phyloP scores from a whole-genome alignment of 2,329 filamentous ascomycete genomes.

The Fusarium ramigenum region DNA sequence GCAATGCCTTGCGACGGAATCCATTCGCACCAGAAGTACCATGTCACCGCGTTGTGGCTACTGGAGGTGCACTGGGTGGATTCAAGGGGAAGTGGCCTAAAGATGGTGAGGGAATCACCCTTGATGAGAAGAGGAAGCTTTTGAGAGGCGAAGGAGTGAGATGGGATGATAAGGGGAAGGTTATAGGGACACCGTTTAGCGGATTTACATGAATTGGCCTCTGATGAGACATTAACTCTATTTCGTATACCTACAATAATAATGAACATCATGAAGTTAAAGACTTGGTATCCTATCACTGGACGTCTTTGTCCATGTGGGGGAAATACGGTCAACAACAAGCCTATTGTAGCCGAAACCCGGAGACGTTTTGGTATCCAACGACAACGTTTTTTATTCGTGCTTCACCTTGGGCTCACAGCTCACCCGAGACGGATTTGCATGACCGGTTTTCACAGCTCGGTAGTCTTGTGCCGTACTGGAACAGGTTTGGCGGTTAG shows the following conservation, averaged over 20 bases:
- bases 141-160: slow-evolving; percentile 71
- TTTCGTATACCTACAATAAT: neutral
- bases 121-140: slow-evolving; percentile 70
- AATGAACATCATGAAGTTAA: neutral
- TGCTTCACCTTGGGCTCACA: slow-evolving; percentile 25
- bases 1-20: slow-evolving; percentile 79
- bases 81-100: slow-evolving; percentile 75
- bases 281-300: neutral
- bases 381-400: slow-evolving; percentile 15
- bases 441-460: slow-evolving; percentile 21
- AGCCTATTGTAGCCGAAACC: slow-evolving; percentile 36
- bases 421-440: slow-evolving; percentile 23
- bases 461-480: slow-evolving; percentile 42
- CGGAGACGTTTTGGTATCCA: slow-evolving; percentile 14
- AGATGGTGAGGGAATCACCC: slow-evolving; percentile 68
- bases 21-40: slow-evolving; percentile 85
- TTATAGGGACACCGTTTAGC: slow-evolving; percentile 64
- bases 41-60: slow-evolving; percentile 82
- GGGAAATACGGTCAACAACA: slow-evolving; percentile 22
- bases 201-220: slow-evolving; percentile 31
- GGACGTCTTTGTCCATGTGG: slow-evolving; percentile 27
- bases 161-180: slow-evolving; percentile 68
- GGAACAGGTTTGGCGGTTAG: slow-evolving; percentile 33
- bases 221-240: neutral
- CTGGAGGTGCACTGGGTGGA: slow-evolving; percentile 74